A percentile compares a stretch with the other conserved stretches of the same genome.
Conservation (phyloP, 768 basidiomycete species). For the Roridomyces roridus region DNA sequence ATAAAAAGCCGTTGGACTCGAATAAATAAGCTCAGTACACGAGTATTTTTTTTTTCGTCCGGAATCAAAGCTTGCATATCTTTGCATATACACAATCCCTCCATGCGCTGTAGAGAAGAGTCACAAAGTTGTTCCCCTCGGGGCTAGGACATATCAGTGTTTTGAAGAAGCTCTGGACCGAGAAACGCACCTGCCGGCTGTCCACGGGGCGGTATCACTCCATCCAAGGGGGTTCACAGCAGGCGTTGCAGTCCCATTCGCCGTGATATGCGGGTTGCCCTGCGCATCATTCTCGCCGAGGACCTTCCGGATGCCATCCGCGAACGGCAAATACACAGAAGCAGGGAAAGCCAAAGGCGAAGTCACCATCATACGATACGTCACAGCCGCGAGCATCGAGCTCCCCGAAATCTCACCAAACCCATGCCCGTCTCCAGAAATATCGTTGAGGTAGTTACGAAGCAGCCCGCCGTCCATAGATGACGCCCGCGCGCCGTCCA, state of each 20-base stretch:
- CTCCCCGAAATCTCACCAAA: too few species aligned
- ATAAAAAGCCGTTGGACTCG: too few species aligned
- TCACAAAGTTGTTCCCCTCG: constrained; percentile 44
- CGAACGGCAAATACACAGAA: constrained; percentile 29
- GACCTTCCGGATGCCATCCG: constrained; percentile 33
- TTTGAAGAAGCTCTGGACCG: too few species aligned
- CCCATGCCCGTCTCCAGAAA: constrained; percentile 51
- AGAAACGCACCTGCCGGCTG: constrained; percentile 29
- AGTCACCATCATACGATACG: constrained; percentile 40
- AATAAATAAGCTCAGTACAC: too few species aligned
- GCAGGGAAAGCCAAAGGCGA: constrained; percentile 21
- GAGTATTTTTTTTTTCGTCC: too few species aligned
- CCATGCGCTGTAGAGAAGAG: constrained; percentile 45
- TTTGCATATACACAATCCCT: constrained; percentile 40
- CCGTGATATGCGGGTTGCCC: constrained; percentile 32
- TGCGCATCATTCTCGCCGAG: constrained; percentile 23
- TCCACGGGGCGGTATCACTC: constrained; percentile 37
- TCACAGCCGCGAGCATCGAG: constrained; percentile 43
- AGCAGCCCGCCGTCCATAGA: constrained; percentile 42
- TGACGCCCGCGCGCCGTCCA: too few species aligned
- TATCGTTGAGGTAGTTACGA: constrained; percentile 48
- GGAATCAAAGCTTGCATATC: constrained; percentile 19
- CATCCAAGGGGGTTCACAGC: constrained; percentile 45
- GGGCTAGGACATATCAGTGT: constrained; percentile 36
- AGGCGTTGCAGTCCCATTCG: constrained; percentile 40